Base-by-base conservation (phyloP, 2,329 filamentous ascomycete genomes). In the Ophiostoma ips region DNA sequence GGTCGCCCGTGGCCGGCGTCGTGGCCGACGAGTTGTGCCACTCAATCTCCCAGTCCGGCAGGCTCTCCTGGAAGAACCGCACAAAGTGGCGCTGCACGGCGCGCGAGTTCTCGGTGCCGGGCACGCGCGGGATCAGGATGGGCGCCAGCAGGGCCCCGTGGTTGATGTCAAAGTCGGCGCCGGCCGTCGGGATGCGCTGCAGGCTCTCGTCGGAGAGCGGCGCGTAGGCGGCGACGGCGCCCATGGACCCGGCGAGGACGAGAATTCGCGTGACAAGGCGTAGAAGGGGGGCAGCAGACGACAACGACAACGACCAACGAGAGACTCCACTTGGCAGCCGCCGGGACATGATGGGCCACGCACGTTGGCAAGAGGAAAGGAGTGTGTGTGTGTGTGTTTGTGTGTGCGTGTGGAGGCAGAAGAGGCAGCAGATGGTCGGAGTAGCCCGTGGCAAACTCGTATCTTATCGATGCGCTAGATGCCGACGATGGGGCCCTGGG, bases 1-100 rank as follows among this genome's bases (percentile, higher is more conserved):
- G 72, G 52, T 79, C 72, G 6, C 81, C 80, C 0, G 84, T 86
- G 0, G 77, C 77, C 0, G 90, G 90, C 0, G 90, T 96, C 56
- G 73, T 84, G 28, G 81, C 77, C 0, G 87, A 90, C n/a, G 85
- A 88, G 66, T 96, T 96, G 62, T 98, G 90, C 68, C 87, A 86
- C 45, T 81, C 73, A 40, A 95, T 64, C 5, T 70, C 75, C 92
- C 92, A 98, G 34, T 76, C 68, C 1, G 90, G 88, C 19, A 96
- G 76, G 16, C 80, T 70, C 6, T 70, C 71, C 46, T 67, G 66
- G 68, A 96, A 95, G 73, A 92, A 96, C 62, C 83, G 69, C 60
- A 82, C 76, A 60, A 98, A 87, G 67, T 96, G 90, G 40, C 78
- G 73, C 58, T 92, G 83, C 3, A 85, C 87, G 48, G 73, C 74